These are phyloP conservation scores for Penicillium herquei DNA, from an alignment of 495 filamentous ascomycete genomes.

Conservation along the genomic window DNA sequence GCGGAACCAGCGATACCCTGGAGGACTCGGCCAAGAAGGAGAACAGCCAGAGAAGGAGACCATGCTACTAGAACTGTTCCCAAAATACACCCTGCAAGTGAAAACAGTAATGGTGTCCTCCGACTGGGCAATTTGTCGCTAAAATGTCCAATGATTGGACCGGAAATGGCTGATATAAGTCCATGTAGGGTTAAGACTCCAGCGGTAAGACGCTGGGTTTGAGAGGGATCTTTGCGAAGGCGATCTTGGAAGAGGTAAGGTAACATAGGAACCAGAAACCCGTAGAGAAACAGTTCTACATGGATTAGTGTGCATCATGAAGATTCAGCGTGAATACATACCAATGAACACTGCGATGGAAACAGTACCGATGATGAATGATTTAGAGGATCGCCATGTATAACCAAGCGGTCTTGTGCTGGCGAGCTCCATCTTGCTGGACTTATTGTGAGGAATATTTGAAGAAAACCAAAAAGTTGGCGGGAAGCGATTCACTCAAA, in stretches of 20 bases:
- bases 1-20: constrained; percentile 14
- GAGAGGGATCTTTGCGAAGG: constrained; percentile 16
- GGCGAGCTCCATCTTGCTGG: too few relatives aligned
- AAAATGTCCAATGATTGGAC: constrained; percentile 28
- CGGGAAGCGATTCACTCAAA: too few relatives aligned
- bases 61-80: constrained; percentile 24
- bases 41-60: constrained; percentile 1
- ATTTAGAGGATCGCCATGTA: too few relatives aligned
- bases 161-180: constrained; percentile 15
- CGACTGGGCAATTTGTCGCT: constrained; percentile 20
- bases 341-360: too few relatives aligned
- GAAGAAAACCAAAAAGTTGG: too few relatives aligned
- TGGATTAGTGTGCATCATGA: too few relatives aligned
- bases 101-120: constrained; percentile 19
- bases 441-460: too few relatives aligned
- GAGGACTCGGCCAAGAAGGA: constrained; percentile 18
- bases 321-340: too few relatives aligned
- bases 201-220: constrained; percentile 20
- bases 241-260: constrained; percentile 27
- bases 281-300: constrained; percentile 29
- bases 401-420: too few relatives aligned
- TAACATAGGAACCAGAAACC: constrained; percentile 29
- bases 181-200: constrained; percentile 19
- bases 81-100: constrained; percentile 14
- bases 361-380: too few relatives aligned